phyloP scores from a whole-genome alignment of 2,329 filamentous ascomycete species.

The Aspergillus amoenus region DNA sequence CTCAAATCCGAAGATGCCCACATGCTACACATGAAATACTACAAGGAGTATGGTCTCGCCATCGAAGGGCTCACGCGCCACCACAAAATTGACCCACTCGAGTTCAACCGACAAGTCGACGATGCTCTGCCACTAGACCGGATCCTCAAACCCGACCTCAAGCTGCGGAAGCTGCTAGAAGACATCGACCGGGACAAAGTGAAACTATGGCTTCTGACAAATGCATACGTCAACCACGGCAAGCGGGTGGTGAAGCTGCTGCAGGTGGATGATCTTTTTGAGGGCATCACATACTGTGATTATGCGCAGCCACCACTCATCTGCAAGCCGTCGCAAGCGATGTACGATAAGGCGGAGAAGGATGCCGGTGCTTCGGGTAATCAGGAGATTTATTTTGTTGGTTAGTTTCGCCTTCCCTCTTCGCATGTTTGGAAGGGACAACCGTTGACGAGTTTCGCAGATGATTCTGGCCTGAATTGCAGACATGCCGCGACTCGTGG shows the following conservation, averaged over 20 bases:
- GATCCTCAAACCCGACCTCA: slow-evolving; percentile 75
- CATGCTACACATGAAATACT: slow-evolving; percentile 86
- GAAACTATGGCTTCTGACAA: slow-evolving; percentile 91
- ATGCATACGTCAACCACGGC: slow-evolving; percentile 89
- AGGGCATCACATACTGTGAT: slow-evolving; percentile 93
- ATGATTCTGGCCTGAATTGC: slow-evolving; percentile 86
- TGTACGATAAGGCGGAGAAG: slow-evolving; percentile 85
- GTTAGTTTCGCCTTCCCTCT: slow-evolving; percentile 51
- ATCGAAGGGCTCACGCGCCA: slow-evolving; percentile 92
- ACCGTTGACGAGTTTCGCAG: slow-evolving; percentile 38
- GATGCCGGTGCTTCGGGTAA: slow-evolving; percentile 70
- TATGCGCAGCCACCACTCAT: slow-evolving; percentile 72
- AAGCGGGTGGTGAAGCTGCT: slow-evolving; percentile 78
- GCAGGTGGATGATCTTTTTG: slow-evolving; percentile 82
- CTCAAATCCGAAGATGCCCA: slow-evolving; percentile 76
- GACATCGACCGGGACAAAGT: slow-evolving; percentile 83
- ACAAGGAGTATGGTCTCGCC: slow-evolving; percentile 92
- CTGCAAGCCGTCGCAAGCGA: slow-evolving; percentile 81
- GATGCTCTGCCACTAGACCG: slow-evolving; percentile 86
- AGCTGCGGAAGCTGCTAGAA: slow-evolving; percentile 72
- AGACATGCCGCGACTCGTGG: slow-evolving; percentile 72
- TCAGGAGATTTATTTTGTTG: slow-evolving; percentile 87
- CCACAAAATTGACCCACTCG: slow-evolving; percentile 91
- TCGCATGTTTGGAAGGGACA: neutral
- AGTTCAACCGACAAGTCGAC: slow-evolving; percentile 93